phyloP scores from a whole-genome alignment of 352 stramenopile species.

The Pythium coloratum region DNA sequence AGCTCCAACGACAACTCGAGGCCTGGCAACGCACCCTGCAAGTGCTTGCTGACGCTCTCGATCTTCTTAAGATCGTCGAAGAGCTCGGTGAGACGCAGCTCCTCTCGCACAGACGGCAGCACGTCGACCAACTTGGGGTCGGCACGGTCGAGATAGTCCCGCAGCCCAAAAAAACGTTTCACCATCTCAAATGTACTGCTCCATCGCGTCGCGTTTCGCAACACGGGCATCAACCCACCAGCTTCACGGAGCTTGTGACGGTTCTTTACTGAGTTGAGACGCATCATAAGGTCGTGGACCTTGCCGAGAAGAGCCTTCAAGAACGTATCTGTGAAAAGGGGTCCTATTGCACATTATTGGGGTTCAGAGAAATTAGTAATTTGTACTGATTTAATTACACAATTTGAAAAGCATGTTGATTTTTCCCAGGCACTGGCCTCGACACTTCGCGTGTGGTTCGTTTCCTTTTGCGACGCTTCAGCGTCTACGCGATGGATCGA shows the following conservation, averaged over 20 bases:
- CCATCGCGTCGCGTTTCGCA: constrained; percentile 25
- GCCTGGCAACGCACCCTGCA: not conserved
- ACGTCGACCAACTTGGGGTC: constrained; percentile 13
- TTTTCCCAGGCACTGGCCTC: not conserved
- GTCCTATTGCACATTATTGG: not conserved
- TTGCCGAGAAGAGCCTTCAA: constrained; percentile 11
- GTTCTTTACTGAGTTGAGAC: constrained; percentile 25
- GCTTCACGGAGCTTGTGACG: constrained; percentile 8
- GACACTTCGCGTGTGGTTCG: too few species aligned
- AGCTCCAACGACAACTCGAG: not conserved
- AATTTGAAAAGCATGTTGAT: not conserved
- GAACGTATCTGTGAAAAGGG: too few species aligned
- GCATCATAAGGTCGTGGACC: constrained; percentile 12
- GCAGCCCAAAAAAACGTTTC: not conserved
- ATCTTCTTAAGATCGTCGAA: constrained; percentile 23
- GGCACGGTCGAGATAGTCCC: not conserved
- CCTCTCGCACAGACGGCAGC: constrained; percentile 9
- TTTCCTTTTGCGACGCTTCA: too few species aligned
- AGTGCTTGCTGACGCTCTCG: constrained; percentile 23
- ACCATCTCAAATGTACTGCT: constrained; percentile 29
- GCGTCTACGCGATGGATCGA: too few species aligned
- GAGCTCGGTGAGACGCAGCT: constrained; percentile 11
- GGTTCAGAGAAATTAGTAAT: not conserved
- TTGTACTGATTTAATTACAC: not conserved
- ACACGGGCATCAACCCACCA: constrained; percentile 13